A percentile compares a stretch with the other conserved stretches of the same genome.
Conservation (phyloP, 352 stramenopile species). For the Peronosclerospora sorghi region DNA sequence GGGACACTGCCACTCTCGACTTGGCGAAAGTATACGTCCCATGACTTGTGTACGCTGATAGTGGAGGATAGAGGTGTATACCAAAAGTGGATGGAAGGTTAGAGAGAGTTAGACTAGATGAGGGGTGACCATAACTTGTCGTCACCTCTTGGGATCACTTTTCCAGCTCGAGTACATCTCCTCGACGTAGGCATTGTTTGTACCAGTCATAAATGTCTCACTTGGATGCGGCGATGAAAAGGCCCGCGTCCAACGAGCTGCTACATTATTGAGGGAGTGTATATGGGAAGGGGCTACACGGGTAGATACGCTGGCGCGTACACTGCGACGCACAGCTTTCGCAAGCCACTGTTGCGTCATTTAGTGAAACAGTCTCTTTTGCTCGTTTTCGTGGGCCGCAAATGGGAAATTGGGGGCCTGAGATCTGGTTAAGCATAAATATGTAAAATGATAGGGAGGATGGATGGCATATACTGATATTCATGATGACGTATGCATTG, state of each 20-base stretch:
- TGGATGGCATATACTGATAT: slow-evolving; percentile 6
- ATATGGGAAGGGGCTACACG: slow-evolving; percentile 5
- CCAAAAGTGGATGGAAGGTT: neutral
- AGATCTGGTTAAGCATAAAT: slow-evolving; percentile 5
- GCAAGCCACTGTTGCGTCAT: slow-evolving; percentile 67
- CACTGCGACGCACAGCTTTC: slow-evolving; percentile 40
- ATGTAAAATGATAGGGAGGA: slow-evolving; percentile 7
- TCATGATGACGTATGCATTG: no score
- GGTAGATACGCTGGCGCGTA: slow-evolving; percentile 21
- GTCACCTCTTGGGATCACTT: slow-evolving; percentile 69
- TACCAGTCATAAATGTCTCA: slow-evolving; percentile 90
- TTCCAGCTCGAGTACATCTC: slow-evolving; percentile 95
- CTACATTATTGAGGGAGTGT: slow-evolving; percentile 5
- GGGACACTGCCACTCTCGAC: slow-evolving; percentile 70
- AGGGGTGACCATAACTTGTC: neutral
- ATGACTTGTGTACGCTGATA: slow-evolving; percentile 73
- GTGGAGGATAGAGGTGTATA: neutral
- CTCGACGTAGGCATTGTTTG: slow-evolving; percentile 94
- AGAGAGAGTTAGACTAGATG: neutral
- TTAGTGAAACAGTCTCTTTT: neutral
- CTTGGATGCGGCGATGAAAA: slow-evolving; percentile 67
- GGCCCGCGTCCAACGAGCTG: slow-evolving; percentile 24
- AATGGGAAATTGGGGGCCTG: slow-evolving; percentile 22
- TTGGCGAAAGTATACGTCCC: slow-evolving; percentile 81
- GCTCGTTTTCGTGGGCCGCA: slow-evolving; percentile 7